Percentiles rank a stretch among this genome's conserved stretches.
phyloP scores from a whole-genome alignment of 1,139 yeast species.

The Pichia sp. region DNA sequence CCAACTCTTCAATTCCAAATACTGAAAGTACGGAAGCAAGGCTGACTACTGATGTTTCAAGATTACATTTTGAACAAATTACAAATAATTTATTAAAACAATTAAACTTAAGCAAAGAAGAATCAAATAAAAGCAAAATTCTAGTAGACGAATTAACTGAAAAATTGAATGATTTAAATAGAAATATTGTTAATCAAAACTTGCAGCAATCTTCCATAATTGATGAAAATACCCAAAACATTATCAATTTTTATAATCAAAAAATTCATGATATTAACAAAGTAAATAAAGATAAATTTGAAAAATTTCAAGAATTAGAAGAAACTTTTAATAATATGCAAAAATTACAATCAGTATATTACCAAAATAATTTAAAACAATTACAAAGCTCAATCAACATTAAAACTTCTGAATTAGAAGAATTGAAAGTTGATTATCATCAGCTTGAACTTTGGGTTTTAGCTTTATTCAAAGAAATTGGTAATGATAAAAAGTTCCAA shows the following conservation, averaged over 20 bases:
- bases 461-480: constrained; percentile 10
- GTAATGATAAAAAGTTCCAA: constrained; percentile 6
- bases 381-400: not conserved
- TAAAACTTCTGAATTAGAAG: constrained; percentile 1
- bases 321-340: constrained; percentile 10
- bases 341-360: constrained; percentile 5
- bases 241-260: constrained; percentile 1
- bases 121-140: not conserved
- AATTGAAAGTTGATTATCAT: constrained; percentile 2
- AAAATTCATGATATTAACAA: constrained; percentile 2
- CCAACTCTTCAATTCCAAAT: not conserved
- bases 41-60: not conserved
- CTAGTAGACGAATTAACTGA: not conserved
- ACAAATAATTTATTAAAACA: not conserved
- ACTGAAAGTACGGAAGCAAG: not conserved
- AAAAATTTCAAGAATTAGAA: constrained; percentile 2
- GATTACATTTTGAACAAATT: not conserved
- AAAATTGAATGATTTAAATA: not conserved
- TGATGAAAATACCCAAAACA: not conserved
- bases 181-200: not conserved
- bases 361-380: constrained; percentile 2
- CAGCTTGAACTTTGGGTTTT: constrained; percentile 11
- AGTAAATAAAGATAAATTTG: not conserved
- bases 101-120: not conserved
- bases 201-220: not conserved